Evolutionary conservation across 2,329 filamentous ascomycete genomes (phyloP).

Genomic region (Aspergillus vadensis): DNA sequence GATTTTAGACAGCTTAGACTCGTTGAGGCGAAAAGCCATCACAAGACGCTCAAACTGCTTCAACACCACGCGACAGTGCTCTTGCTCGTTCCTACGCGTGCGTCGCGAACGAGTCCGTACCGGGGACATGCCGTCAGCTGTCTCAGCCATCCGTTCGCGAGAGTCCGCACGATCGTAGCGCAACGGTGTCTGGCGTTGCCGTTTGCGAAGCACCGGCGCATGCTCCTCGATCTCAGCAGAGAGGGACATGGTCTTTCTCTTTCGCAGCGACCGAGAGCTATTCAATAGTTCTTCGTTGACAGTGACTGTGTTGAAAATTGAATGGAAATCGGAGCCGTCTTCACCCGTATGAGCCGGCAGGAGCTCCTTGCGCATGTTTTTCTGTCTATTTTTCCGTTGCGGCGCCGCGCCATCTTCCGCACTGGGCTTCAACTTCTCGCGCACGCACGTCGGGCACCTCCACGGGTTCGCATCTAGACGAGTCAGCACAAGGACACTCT

Average conservation of each 20-base stretch:
- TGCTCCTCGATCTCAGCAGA: slow-evolving; percentile 61
- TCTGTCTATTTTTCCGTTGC: slow-evolving; percentile 60
- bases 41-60: slow-evolving; percentile 53
- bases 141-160: slow-evolving; percentile 24
- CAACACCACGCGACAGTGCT: slow-evolving; percentile 43
- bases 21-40: slow-evolving; percentile 61
- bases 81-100: slow-evolving; percentile 48
- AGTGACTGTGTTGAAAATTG: slow-evolving; percentile 73
- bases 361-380: slow-evolving; percentile 70
- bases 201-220: slow-evolving; percentile 52
- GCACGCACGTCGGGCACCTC: slow-evolving; percentile 62
- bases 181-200: slow-evolving; percentile 38
- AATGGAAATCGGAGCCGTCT: slow-evolving; percentile 70
- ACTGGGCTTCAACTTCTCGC: slow-evolving; percentile 41
- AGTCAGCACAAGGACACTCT: slow-evolving; percentile 5
- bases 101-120: slow-evolving; percentile 60
- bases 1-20: slow-evolving; percentile 62
- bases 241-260: slow-evolving; percentile 81
- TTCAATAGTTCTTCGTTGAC: slow-evolving; percentile 73
- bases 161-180: slow-evolving; percentile 26
- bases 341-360: slow-evolving; percentile 68
- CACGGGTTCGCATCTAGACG: slow-evolving; percentile 58
- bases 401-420: slow-evolving; percentile 23
- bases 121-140: slow-evolving; percentile 24
- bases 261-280: slow-evolving; percentile 75